Base-by-base conservation (phyloP, 768 basidiomycete species). In the Boletus fagicola region DNA sequence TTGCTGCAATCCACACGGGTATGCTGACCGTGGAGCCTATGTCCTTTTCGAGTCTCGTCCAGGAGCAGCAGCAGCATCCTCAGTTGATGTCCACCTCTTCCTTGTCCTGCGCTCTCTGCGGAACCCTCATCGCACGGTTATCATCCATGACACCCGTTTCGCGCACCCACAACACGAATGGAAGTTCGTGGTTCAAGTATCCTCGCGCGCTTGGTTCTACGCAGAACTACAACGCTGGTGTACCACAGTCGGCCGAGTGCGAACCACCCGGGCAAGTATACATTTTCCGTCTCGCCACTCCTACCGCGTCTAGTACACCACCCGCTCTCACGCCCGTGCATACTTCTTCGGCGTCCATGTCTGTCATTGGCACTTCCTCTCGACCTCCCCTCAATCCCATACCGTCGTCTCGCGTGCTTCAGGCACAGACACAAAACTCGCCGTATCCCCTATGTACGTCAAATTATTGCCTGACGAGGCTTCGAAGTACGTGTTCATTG, bases 11-110 rank as follows among this genome's bases (percentile, higher is more conserved):
- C 56, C 85, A 98, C 62, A 83, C 80, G 10, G 93, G 93, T 0
- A 90, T 94, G 67, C 81, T 99, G 30, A 84, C 82, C 15, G 86
- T 99, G 51, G 96, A 98, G 68, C 95, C 96, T 4, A 80, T 94
- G 58, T 76, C 89, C 0, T 81, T 85, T 20, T 68, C 75, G 5
- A 75, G 80, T 0, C 76, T 94, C 15, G 69, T 92, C 22, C 77
- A 81, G 48, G 86, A 89, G 56, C 13, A 76, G 72, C 69, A 76
- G 70, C 68, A 39, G 57, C 69, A 60, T 68, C 83, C 67, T 75
- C 83, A 61, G 77, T 80, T 38, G 73, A 72, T 53, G 72, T 70
- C 67, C 76, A 67, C 64, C 68, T 69, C 65, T 76, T 77, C 61
- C 49, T 77, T 94, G 38, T 78, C 80, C 7, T 96, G 94, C 68